phyloP scores from a whole-genome alignment of 1,284 basidiomycete genomes.

The Xanthoconium separans region DNA sequence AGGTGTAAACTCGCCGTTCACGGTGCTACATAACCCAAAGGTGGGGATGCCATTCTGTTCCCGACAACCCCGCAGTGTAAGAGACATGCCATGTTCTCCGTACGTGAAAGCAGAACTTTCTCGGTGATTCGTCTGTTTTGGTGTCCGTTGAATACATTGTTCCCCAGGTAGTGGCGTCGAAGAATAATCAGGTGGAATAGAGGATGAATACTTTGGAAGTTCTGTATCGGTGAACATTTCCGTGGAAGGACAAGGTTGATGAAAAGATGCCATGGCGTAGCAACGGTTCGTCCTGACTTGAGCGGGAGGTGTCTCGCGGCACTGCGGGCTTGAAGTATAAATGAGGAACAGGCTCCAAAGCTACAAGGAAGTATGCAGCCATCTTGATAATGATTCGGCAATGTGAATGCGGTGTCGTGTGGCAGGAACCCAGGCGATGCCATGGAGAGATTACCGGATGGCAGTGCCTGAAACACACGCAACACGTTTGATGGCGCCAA shows the following conservation, averaged over 20 bases:
- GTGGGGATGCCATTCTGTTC: constrained; percentile 33
- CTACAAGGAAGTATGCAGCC: neutral
- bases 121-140: constrained; percentile 13
- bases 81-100: constrained; percentile 30
- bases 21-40: constrained; percentile 32
- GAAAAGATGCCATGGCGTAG: constrained; percentile 1
- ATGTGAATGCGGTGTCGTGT: constrained; percentile 11
- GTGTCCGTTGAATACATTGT: constrained; percentile 32
- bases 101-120: constrained; percentile 33
- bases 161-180: constrained; percentile 35
- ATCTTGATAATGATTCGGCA: constrained; percentile 10
- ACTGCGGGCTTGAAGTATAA: constrained; percentile 19
- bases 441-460: constrained; percentile 5
- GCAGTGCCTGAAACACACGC: constrained; percentile 11
- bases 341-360: constrained; percentile 18
- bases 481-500: constrained; percentile 7
- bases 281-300: neutral
- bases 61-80: constrained; percentile 29
- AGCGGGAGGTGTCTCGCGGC: constrained; percentile 3
- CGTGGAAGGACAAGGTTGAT: constrained; percentile 11
- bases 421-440: constrained; percentile 19
- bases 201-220: constrained; percentile 31
- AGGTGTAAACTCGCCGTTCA: constrained; percentile 41
- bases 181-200: constrained; percentile 35
- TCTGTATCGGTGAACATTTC: constrained; percentile 11